Base-by-base conservation (phyloP, 192 early-diverging fungal species). In the Entophlyctis luteolus region DNA sequence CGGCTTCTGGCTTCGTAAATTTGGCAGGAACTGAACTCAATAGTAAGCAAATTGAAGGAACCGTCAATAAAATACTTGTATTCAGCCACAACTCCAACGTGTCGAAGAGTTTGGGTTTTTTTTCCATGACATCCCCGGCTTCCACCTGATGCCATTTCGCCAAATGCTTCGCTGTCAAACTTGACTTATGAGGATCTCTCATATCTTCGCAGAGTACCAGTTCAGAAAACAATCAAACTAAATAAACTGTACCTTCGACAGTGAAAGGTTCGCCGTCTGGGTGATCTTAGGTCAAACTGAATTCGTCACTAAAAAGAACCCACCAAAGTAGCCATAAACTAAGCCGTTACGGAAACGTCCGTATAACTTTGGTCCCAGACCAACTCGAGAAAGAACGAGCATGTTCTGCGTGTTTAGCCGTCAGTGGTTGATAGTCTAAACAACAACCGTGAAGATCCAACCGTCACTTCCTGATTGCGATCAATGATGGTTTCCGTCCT, bases 271-370 rank as follows among this genome's bases (percentile, higher is more conserved):
- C 45, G 70, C 76, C 81, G 1, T 84, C 75, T 22, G 88, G 85
- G 52, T 79, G 76, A 60, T n/a, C n/a, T n/a, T n/a, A n/a, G n/a
- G n/a, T n/a, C n/a, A n/a, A n/a, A n/a, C n/a, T n/a, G n/a, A n/a
- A n/a, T n/a, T n/a, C n/a, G n/a, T n/a, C n/a, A n/a, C n/a, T n/a
- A n/a, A 42, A 48, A 63, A 12, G 28, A 32, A 49, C 60, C 31
- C 47, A 63, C 60, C 46, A 33, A 63, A 20, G 42, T 63, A 98
- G 2, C 95, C 95, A 74, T 98, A 96, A 23, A 95, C 87, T 1
- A 98, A 70, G 3, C 95, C 95, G 75, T 96, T 96, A n/a, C 79
- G 72, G 74, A 98, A 96, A 27, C 87, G 82, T 20, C 87, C 93
- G 72, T 93, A 90, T 0, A 96, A 70, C 48, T 55, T 37, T 34